Conservation (phyloP, 2,329 filamentous ascomycete species). For the Phialocephala subalpina region DNA sequence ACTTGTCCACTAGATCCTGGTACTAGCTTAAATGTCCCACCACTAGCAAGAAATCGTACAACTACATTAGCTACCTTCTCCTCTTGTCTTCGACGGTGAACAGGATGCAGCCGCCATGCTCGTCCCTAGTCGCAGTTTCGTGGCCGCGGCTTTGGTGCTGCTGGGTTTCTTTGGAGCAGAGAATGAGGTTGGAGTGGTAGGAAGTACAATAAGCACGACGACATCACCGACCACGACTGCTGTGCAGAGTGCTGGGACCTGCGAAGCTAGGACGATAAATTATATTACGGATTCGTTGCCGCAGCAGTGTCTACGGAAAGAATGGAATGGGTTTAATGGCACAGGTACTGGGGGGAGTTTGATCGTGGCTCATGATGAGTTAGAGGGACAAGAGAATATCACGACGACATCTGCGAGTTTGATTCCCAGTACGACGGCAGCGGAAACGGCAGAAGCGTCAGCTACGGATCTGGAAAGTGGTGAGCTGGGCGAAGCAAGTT, state of each 20-base stretch:
- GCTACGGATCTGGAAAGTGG: constrained; percentile 35
- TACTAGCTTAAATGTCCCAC: too few relatives aligned
- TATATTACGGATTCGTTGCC: constrained; percentile 46
- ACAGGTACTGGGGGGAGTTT: constrained; percentile 9
- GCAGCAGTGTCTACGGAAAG: constrained; percentile 42
- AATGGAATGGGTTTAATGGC: constrained; percentile 28
- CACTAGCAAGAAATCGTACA: too few relatives aligned
- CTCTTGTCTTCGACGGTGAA: not conserved
- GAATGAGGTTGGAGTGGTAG: constrained; percentile 18
- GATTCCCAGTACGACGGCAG: constrained; percentile 10
- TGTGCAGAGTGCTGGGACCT: constrained; percentile 33
- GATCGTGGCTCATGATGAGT: not conserved
- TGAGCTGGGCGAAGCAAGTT: constrained; percentile 68
- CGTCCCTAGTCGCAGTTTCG: constrained; percentile 12
- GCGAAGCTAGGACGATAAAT: constrained; percentile 46
- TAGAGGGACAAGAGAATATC: constrained; percentile 8
- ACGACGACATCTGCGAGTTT: constrained; percentile 20
- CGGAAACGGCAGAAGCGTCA: constrained; percentile 19
- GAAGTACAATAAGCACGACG: constrained; percentile 33
- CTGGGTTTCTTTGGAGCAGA: constrained; percentile 25
- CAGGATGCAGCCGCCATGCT: constrained; percentile 27
- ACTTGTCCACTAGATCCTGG: constrained; percentile 9
- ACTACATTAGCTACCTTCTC: not conserved
- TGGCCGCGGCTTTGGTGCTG: constrained; percentile 32
- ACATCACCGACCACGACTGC: constrained; percentile 24